Percentiles rank a stretch among this genome's conserved stretches.
phyloP scores from a whole-genome alignment of 192 early-diverging fungal species.

The Dissophora ornata region DNA sequence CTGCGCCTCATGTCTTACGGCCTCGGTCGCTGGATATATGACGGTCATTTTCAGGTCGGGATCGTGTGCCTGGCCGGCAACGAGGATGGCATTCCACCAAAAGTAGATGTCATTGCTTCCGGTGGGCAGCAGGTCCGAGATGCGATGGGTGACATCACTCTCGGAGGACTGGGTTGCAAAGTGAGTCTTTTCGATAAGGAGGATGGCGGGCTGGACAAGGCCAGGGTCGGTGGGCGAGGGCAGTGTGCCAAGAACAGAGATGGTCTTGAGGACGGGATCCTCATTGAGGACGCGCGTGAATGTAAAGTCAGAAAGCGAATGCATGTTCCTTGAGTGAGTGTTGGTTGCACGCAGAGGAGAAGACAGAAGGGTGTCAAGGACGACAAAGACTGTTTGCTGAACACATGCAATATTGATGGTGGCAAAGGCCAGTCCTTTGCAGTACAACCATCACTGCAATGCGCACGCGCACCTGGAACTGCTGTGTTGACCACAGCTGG shows the following conservation, averaged over 20 bases:
- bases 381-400: too few relatives aligned
- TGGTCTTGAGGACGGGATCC: slow-evolving; percentile 48
- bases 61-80: slow-evolving; percentile 17
- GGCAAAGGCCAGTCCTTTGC: too few relatives aligned
- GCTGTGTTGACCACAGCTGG: too few relatives aligned
- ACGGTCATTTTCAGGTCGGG: slow-evolving; percentile 69
- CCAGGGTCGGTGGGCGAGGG: slow-evolving; percentile 1
- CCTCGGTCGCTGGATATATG: slow-evolving; percentile 73
- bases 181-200: slow-evolving; percentile 63
- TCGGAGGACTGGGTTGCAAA: slow-evolving; percentile 49
- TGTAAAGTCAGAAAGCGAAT: slow-evolving; percentile 31
- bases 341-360: too few relatives aligned
- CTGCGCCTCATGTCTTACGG: too few relatives aligned
- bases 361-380: too few relatives aligned
- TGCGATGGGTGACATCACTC: slow-evolving; percentile 38
- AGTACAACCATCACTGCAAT: too few relatives aligned
- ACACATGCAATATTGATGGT: too few relatives aligned
- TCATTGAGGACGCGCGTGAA: slow-evolving; percentile 42
- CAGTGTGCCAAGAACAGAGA: slow-evolving; percentile 34
- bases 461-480: too few relatives aligned
- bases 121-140: slow-evolving; percentile 46
- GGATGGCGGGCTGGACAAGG: slow-evolving; percentile 39
- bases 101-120: slow-evolving; percentile 78
- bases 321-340: too few relatives aligned
- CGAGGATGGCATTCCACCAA: slow-evolving; percentile 66